phyloP scores from a whole-genome alignment of 352 stramenopile genomes.

The Pythium plurisporium region DNA sequence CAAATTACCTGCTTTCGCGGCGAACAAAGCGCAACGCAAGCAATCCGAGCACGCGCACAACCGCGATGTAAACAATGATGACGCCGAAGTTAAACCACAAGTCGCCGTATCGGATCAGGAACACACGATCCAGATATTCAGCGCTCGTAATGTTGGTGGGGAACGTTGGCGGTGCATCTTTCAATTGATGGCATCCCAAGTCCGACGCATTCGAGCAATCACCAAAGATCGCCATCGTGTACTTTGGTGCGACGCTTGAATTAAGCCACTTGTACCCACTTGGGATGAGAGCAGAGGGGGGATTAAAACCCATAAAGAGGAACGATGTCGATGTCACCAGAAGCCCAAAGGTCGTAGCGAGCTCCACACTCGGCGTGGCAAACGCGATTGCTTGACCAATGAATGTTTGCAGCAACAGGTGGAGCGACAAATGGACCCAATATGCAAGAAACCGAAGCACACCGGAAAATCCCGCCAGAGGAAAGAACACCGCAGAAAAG shows the following conservation, averaged over 20 bases:
- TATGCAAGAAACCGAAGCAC: background rate
- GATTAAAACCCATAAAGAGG: constrained; percentile 72
- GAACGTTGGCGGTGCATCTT: constrained; percentile 10
- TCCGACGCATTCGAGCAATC: constrained; percentile 9
- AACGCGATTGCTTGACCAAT: constrained; percentile 1
- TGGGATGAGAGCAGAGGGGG: constrained; percentile 42
- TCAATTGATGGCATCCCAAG: constrained; percentile 10
- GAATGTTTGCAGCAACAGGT: background rate
- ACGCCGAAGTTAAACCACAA: background rate
- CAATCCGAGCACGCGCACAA: background rate
- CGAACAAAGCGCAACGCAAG: background rate
- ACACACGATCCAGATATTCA: constrained; percentile 21
- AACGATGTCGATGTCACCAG: constrained; percentile 39
- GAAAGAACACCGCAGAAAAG: background rate
- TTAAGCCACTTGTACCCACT: constrained; percentile 51
- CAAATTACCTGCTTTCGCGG: background rate
- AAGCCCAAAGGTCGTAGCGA: background rate
- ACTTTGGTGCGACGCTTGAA: constrained; percentile 30
- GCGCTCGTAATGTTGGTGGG: constrained; percentile 14
- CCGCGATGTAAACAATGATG: background rate
- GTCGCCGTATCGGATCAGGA: constrained; percentile 39
- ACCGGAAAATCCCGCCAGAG: background rate
- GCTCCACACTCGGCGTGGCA: background rate
- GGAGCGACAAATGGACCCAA: constrained; percentile 2
- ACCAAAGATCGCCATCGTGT: constrained; percentile 20